Evolutionary conservation across 1,284 basidiomycete species (phyloP), one percentile per base, ranked within the genome.

Genomic region (Boletus semigastroideus): DNA sequence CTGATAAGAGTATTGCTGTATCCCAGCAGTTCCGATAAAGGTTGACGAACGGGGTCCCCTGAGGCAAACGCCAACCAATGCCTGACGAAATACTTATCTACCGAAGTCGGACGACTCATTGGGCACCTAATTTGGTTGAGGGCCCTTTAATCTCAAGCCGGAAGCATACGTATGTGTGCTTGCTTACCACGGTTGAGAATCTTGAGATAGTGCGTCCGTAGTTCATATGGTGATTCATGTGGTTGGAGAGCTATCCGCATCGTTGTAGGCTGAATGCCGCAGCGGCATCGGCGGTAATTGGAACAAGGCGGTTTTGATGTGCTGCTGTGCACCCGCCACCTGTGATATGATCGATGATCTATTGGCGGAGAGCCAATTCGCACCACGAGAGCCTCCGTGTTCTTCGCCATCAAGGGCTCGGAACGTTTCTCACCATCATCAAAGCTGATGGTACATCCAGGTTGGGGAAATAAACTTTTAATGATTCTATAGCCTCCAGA

Each of bases 1-100:
- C 34, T 54, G 65, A 66, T 64, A 67, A 64, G 59, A 12, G 14
- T 31, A 49, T 28, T 46, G 14, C 51, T 41, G 44, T 52, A 33
- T 43, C 37, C 51, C 22, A 19, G 41, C 36, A 16, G 16, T 45
- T 48, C 46, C 31, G 49, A 41, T 33, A 33, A 34, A 56, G 22
- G 20, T 14, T 46, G 22, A 11, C 17, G 9, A 27, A 19, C 6
- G 16, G 39, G 8, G 30, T 12, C 30, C 31, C 25, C 25, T 25
- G 25, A 25, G 31, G 31, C 31, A 16, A 34, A 13, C 14, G 10
- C 22, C 45, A n/a, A 12, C 62, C 58, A 54, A 55, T 58, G 49
- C 30, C 30, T 28, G 37, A 5, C 39, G 38, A 49, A 12, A 42
- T 49, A 25, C 53, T 61, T 67, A 67, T 64, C 62, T 63, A 36